A percentile compares a stretch with the other conserved stretches of the same genome.
Evolutionary conservation across 2,329 filamentous ascomycete species (phyloP).

Genomic region (Fusarium napiforme): DNA sequence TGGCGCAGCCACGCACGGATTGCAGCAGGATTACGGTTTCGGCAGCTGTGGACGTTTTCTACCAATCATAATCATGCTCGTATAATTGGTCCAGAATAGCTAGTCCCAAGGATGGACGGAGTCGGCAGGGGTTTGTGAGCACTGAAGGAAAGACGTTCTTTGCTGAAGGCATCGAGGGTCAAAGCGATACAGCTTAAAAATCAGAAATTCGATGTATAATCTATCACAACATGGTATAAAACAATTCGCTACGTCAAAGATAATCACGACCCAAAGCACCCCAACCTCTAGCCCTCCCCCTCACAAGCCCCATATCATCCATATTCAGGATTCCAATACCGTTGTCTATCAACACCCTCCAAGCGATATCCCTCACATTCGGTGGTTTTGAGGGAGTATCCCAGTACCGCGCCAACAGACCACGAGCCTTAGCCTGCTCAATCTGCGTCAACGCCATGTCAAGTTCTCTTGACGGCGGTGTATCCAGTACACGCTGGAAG

Average conservation of each 20-base stretch:
- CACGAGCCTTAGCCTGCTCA: constrained; percentile 14
- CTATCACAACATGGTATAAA: background rate
- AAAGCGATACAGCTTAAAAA: background rate
- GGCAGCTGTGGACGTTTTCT: background rate
- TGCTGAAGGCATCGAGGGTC: background rate
- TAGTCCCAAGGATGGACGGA: background rate
- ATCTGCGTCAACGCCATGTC: constrained; percentile 12
- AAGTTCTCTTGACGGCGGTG: background rate
- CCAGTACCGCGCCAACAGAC: constrained; percentile 12
- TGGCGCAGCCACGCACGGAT: background rate
- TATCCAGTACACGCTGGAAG: background rate
- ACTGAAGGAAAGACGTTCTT: no score
- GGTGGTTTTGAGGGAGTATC: constrained; percentile 6
- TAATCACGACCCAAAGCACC: background rate
- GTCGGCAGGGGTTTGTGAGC: background rate
- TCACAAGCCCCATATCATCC: constrained; percentile 25
- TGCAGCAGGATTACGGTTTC: background rate
- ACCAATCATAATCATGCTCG: background rate
- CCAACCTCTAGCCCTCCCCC: constrained; percentile 14
- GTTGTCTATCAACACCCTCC: constrained; percentile 14
- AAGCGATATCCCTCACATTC: constrained; percentile 14
- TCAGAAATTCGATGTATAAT: background rate
- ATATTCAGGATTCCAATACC: constrained; percentile 7
- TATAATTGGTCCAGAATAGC: background rate
- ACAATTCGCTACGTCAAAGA: background rate